Evolutionary conservation across 352 stramenopile genomes (phyloP).

Genomic region (Pythium aquatile): DNA sequence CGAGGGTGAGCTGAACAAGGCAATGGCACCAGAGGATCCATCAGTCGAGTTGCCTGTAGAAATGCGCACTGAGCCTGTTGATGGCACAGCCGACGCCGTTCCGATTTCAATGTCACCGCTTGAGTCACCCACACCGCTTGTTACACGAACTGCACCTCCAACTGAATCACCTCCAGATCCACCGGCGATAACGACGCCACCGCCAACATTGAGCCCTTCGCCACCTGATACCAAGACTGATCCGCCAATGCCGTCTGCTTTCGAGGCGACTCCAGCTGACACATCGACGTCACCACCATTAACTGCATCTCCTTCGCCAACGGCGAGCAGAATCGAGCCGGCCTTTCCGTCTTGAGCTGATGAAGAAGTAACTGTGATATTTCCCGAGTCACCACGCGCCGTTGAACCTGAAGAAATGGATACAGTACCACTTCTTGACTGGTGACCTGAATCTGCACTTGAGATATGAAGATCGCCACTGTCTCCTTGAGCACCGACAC

Average conservation of each 20-base stretch:
- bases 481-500: not conserved
- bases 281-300: not conserved
- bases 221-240: constrained; percentile 17
- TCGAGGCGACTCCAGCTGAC: not conserved
- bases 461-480: constrained; percentile 19
- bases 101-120: constrained; percentile 26
- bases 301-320: not conserved
- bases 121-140: constrained; percentile 20
- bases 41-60: constrained; percentile 15
- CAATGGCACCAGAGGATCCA: constrained; percentile 5
- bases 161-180: constrained; percentile 12
- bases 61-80: constrained; percentile 29
- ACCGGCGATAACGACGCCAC: constrained; percentile 18
- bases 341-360: not conserved
- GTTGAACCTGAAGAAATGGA: not conserved
- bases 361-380: not conserved
- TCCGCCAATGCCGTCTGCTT: constrained; percentile 12
- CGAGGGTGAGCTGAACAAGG: constrained; percentile 12
- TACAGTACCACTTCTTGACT: constrained; percentile 9
- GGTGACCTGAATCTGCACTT: not conserved
- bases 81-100: constrained; percentile 24
- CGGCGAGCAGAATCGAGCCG: not conserved
- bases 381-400: not conserved
- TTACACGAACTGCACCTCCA: constrained; percentile 29
- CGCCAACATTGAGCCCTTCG: not conserved